Base-by-base conservation (phyloP, 768 basidiomycete species). In the Termitomyces bulborhizus region DNA sequence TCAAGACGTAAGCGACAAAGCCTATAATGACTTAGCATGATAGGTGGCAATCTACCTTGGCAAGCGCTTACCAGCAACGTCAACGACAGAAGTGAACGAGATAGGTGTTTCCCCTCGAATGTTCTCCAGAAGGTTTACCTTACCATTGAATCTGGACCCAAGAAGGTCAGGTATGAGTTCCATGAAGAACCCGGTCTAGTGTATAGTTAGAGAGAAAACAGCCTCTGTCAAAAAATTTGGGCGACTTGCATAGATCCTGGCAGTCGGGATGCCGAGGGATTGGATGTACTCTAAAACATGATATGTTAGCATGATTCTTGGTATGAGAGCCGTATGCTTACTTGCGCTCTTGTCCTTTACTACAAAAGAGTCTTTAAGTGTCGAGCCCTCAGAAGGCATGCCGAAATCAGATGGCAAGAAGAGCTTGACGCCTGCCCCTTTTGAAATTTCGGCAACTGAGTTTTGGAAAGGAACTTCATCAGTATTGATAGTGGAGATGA, bases 361-460 rank as follows among this genome's bases (percentile, higher is more conserved):
- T 41, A 32, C 50, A 12, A 55, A 47, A 1, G 51, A 24, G n/a
- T 49, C 45, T 21, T 27, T 13, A 4, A 26, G 13, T 7, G 36
- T 44, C 24, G 57, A 37, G 7, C 50, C 57, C 21, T 51, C 49
- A 8, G 50, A 44, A 18, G 57, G 57, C 29, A 58, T 40, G n/a
- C 53, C 50, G 40, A 58, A 55, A 41, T 55, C 54, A 6, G 57
- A 58, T 31, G 57, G 57, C n/a, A 58, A 32, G 50, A 58, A 58
- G n/a, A 58, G 53, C 26, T 58, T 58, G 44, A 58, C 40, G 4
- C 57, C 50, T 15, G 57, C 57, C n/a, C 53, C 57, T n/a, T 58
- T 58, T 16, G 57, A 27, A 42, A 54, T 50, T 48, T 58, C 57
- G 11, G 53, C 57, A 43, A 55, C 27, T 11, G 36, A 51, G 15